Conservation (phyloP, 805 yeast species). For the Yamadazyma akitaensis region DNA sequence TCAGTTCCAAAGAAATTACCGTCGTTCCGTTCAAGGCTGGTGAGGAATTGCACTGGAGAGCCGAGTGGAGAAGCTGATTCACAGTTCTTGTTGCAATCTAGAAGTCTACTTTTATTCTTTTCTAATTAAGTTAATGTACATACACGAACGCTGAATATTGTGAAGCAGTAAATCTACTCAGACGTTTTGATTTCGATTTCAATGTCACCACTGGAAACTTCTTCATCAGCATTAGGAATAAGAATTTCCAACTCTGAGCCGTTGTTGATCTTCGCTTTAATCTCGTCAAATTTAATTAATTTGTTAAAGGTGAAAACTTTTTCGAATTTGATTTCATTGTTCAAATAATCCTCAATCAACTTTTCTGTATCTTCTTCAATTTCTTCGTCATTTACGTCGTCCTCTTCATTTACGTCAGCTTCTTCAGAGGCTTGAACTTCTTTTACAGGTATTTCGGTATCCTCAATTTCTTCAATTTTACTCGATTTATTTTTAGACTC, state of each 20-base stretch:
- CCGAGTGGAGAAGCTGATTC: conserved; percentile 57
- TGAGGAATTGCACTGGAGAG: conserved; percentile 63
- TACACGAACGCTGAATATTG: neutral
- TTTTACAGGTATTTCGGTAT: conserved; percentile 1
- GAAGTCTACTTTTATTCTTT: neutral
- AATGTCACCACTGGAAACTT: conserved; percentile 17
- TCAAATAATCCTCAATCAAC: conserved; percentile 35
- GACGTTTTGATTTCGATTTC: conserved; percentile 23
- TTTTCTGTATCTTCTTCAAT: conserved; percentile 37
- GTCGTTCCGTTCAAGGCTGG: conserved; percentile 88
- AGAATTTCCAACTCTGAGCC: conserved; percentile 41
- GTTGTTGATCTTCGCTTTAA: conserved; percentile 35
- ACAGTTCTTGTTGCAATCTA: neutral
- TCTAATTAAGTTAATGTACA: conserved; percentile 2
- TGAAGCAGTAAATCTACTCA: neutral
- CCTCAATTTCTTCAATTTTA: conserved; percentile 7
- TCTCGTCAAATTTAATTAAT: conserved; percentile 33
- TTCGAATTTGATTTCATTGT: conserved; percentile 38
- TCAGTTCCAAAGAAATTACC: conserved; percentile 43
- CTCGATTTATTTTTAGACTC: conserved; percentile 12
- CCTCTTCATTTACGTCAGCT: conserved; percentile 15
- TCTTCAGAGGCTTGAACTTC: conserved; percentile 3
- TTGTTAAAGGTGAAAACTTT: conserved; percentile 43
- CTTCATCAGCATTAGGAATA: conserved; percentile 34
- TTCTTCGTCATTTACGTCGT: conserved; percentile 31